Evolutionary conservation across 768 basidiomycete genomes (phyloP), one percentile per base, ranked within the genome.

Genomic region (Mycena leptocephala): DNA sequence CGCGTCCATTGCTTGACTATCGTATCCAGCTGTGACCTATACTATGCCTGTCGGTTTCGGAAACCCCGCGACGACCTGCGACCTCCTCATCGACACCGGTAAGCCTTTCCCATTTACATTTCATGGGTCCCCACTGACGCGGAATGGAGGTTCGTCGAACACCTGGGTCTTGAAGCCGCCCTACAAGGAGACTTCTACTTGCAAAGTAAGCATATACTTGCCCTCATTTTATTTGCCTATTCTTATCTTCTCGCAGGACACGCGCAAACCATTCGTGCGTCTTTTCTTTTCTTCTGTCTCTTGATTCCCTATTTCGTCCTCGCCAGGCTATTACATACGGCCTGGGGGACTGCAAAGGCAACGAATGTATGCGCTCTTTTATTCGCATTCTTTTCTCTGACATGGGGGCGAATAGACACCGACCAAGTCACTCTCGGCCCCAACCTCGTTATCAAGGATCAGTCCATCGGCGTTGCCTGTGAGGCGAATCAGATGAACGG

Each of bases 401-500:
- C 33, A n/a, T 55, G 3, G 66, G 18, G 4, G 11, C 16, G 13
- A 5, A 13, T 61, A 73, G 67, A 64, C 70, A 64, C 53, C 32
- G 77, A 75, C 66, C 59, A 46, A 32, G 46, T 78, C 66, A 48
- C 74, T 20, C 64, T 78, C 14, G 82, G 84, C 43, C 61, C 74
- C 13, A 85, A 83, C 33, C 85, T 90, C 32, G 81, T 82, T 48
- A 87, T 92, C 69, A 70, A 78, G 22, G 5, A 78, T 5, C 91
- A 92, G 76, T 87, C 86, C 28, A 88, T 92, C 41, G 91, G 90
- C 76, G 89, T 88, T 51, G 89, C 91, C 14, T 62, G 74, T 22
- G 59, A 64, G 0, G 59, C 75, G 11, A 24, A 16, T 20, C 39
- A 75, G 10, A 78, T 78, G 77, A 18, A 72, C 33, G 66, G 65